Evolutionary conservation across 805 yeast species (phyloP), one percentile per base, ranked within the genome.

Genomic region (Candida xiaguanensis): DNA sequence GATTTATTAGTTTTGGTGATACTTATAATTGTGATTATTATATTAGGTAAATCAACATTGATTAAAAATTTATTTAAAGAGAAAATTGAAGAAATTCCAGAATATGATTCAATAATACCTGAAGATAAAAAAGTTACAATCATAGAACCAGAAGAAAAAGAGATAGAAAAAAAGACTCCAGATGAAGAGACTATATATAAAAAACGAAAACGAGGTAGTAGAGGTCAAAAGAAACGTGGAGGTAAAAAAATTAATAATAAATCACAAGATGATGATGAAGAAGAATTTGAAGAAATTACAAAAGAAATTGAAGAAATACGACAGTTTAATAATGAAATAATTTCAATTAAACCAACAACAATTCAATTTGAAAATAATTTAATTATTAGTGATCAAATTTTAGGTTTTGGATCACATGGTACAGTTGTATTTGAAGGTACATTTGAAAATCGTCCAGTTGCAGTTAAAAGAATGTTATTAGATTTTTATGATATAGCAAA

Each of bases 351-450:
- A 40, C 51, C 59, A 50, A 59, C 55, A 46, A 63, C 56, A 42
- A 60, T 69, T 15, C 70, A 66, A 41, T 65, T 64, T 27, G 65
- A 74, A 37, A 77, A 72, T 38, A 79, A 75, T 41, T 59, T 87
- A 45, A 65, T 72, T 0, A 75, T 91, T 3, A 77, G 95, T 0
- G 84, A 84, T 45, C 77, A 74, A 20, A 74, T 89, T n/a, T 63
- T 93, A 36, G 99, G 99, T 1, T 88, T 87, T 57, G 99, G 99
- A 1, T 87, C 96, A 1, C 96, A 90, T 50, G 99, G 99, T 19
- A 93, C 99, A 0, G 88, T 91, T 20, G 99, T 93, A 1, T 88
- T 80, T 55, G 79, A 82, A 55, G 99, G 99, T 0, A 75, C 78
- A 4, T 93, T 90, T 63, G 96, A 91, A 55, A 82, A 80, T 49